Evolutionary conservation across 1,284 basidiomycete genomes (phyloP), one percentile per base, ranked within the genome.

Genomic region (Ceratobasidium sp.): DNA sequence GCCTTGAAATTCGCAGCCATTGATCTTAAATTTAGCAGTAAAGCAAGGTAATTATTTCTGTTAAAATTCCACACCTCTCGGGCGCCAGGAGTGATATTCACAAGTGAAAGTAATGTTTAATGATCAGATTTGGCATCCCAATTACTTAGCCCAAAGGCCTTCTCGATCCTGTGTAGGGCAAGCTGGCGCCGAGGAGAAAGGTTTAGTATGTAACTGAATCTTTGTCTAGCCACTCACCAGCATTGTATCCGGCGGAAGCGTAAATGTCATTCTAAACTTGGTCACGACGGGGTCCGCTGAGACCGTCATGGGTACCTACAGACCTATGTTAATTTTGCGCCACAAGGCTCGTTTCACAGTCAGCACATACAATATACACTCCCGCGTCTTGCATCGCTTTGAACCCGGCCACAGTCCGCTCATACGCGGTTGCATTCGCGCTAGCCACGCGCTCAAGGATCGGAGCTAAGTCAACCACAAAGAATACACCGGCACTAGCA

Each of bases 401-500:
- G 38, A 76, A 76, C 13, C 50, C 62, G 9, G 48, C 62, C 3
- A 76, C 38, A 12, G 44, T 56, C 23, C 40, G 73, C 23, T 66
- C 62, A 26, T 66, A 57, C 7, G 33, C 26, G 6, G 61, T 56
- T 20, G 50, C 6, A 23, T 15, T 17, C 15, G 61, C 17, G 12
- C 38, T 28, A 13, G 38, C 15, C 3, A 76, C 28, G 6, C 71
- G 71, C 17, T 15, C 44, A 42, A 50, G 44, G 17, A 74, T 5
- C 13, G 73, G 73, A 44, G 56, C 73, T 12, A 66, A 46, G 52
- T 66, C 73, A 2, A 76, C 62, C 3, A 76, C 52, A 40, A 76
- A 76, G 20, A 66, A 76, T 44, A 76, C 73, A 1, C 73, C 73
- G 6, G 62, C 73, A 50, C 73, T 76, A 15, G 73, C 73, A 17